Base-by-base conservation (phyloP, 192 early-diverging fungal species). In the Globomyces pollinis-pini region DNA sequence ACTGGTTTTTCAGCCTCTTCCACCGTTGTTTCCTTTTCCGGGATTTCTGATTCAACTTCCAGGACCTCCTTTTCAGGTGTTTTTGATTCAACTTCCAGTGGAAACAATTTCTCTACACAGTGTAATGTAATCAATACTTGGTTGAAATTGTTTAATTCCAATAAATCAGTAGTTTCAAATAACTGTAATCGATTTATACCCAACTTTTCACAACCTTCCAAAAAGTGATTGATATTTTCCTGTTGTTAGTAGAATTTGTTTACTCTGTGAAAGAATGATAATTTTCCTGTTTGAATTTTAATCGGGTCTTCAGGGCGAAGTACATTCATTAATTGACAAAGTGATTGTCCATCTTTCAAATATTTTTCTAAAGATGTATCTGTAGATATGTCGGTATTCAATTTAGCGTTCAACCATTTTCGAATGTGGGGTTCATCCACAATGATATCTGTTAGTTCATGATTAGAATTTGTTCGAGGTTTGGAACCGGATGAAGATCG, bases 201-300 rank as follows among this genome's bases (percentile, higher is more conserved):
- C 15, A 57, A 13, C 8, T 33, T 28, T n/a, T 32, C 32, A 15
- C 28, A 26, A 11, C 12, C 34, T 23, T 44, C 32, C 21, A 57
- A 0, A 33, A 57, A 57, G 18, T 43, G 23, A 16, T 26, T 38
- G 2, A 57, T 20, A 1, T 57, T 57, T 30, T 57, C 28, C 55
- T 57, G 39, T 2, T n/a, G 7, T 43, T 1, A 57, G 55, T n/a
- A n/a, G n/a, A 36, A 16, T 9, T 30, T 26, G 28, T 26, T 13
- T 30, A 57, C 55, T 20, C 31, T 39, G 16, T 26, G 28, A 5
- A 57, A 26, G 21, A 57, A 57, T 11, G 38, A 26, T 7, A 57
- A 43, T 24, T 57, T 57, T 39, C 31, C 28, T 13, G 55, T 39
- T 26, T 57, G 38, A 23, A 43, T 44, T 24, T 41, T 57, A 24